Evolutionary conservation across 169 alveolate species (phyloP).

Genomic region (Eimeria falciformis): DNA sequence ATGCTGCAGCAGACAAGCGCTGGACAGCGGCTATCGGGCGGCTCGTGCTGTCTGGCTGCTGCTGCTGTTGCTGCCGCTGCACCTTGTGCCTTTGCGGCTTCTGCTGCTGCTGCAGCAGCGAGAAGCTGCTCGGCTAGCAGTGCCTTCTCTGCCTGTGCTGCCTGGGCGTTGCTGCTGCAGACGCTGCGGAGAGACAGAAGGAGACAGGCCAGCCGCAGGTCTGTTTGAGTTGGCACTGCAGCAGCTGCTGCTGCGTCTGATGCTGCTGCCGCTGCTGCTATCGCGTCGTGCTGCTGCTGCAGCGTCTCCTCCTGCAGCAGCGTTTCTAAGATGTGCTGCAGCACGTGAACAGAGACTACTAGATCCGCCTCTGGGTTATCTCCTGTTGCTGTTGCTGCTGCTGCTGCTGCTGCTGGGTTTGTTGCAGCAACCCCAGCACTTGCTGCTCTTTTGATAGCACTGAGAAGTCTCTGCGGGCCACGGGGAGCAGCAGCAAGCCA

Average conservation of each 20-base stretch:
- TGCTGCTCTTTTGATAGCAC: background rate
- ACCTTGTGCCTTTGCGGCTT: background rate
- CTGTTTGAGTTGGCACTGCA: background rate
- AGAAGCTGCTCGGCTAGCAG: slow-evolving; percentile 51
- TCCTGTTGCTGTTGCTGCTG: slow-evolving; percentile 24
- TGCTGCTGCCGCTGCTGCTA: slow-evolving; percentile 6
- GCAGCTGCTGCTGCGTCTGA: slow-evolving; percentile 48
- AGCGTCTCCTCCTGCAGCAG: slow-evolving; percentile 18
- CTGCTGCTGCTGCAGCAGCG: slow-evolving; percentile 58
- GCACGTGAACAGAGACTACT: slow-evolving; percentile 14
- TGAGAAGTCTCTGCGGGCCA: slow-evolving; percentile 20
- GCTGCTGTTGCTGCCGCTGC: slow-evolving; percentile 47
- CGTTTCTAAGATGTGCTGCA: slow-evolving; percentile 28
- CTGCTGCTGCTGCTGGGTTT: slow-evolving; percentile 36
- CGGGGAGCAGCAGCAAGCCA: slow-evolving; percentile 32
- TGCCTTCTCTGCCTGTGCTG: background rate
- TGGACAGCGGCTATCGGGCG: background rate
- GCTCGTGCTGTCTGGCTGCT: background rate
- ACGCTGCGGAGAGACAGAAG: slow-evolving; percentile 53
- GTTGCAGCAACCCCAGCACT: slow-evolving; percentile 39
- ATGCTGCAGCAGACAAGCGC: slow-evolving; percentile 57
- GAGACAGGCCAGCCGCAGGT: slow-evolving; percentile 44
- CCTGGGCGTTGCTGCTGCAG: background rate
- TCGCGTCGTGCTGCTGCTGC: slow-evolving; percentile 2
- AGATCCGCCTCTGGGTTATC: background rate